phyloP scores from a whole-genome alignment of 129 eudicot genomes.

The Flaveria ramosissima region DNA sequence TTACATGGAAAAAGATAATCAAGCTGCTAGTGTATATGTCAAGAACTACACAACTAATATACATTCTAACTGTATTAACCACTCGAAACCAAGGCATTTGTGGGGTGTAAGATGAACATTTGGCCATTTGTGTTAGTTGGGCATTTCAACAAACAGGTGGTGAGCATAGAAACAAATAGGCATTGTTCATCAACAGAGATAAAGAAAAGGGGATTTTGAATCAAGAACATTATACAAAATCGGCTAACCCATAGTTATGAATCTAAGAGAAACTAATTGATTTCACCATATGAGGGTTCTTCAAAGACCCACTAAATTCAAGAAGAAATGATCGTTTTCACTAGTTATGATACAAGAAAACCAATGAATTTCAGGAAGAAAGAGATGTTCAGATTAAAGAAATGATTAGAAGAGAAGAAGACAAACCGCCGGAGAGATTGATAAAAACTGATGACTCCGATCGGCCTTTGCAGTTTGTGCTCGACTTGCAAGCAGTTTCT shows the following conservation, averaged over 20 bases:
- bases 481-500: neutral
- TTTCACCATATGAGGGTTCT: conserved; percentile 19
- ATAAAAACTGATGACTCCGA: conserved; percentile 17
- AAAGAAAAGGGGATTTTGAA: neutral
- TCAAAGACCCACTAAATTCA: conserved; percentile 1
- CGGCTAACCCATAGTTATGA: neutral
- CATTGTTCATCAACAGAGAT: neutral
- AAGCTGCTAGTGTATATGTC: neutral
- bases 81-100: neutral
- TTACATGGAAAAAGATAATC: too few species aligned
- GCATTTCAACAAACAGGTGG: conserved; percentile 39
- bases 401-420: neutral
- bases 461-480: neutral
- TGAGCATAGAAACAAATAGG: conserved; percentile 18
- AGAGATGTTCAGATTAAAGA: neutral
- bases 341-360: neutral
- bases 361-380: neutral
- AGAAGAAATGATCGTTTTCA: conserved; percentile 7
- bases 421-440: conserved; percentile 28
- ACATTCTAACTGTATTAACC: neutral
- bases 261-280: conserved; percentile 9
- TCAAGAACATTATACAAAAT: conserved; percentile 3
- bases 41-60: neutral
- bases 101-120: neutral
- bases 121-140: conserved; percentile 11